A percentile compares a stretch with the other conserved stretches of the same genome.
Conservation (phyloP, 2,329 filamentous ascomycete genomes). For the Chrysosporium keratinophilum region DNA sequence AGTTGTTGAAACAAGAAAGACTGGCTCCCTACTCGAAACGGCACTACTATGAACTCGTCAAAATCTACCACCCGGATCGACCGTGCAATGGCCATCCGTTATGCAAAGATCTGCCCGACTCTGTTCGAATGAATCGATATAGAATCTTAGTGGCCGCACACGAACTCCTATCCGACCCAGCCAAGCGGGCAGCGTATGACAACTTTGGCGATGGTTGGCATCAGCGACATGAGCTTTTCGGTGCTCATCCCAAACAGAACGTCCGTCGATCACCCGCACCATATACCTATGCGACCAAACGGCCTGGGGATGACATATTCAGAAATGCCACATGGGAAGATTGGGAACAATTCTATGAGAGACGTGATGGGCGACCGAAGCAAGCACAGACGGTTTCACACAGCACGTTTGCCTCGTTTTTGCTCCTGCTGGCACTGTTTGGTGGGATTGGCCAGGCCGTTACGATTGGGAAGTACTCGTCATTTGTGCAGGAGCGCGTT, state of each 20-base stretch:
- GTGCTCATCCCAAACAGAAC: conserved; percentile 11
- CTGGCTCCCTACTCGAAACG: conserved; percentile 66
- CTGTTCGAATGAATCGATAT: conserved; percentile 73
- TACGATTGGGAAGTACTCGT: conserved; percentile 53
- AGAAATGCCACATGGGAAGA: conserved; percentile 95
- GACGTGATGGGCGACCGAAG: conserved; percentile 26
- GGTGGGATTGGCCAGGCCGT: conserved; percentile 64
- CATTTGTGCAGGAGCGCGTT: conserved; percentile 54
- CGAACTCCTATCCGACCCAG: conserved; percentile 71
- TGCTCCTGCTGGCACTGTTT: conserved; percentile 58
- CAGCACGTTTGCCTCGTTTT: conserved; percentile 61
- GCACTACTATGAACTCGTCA: conserved; percentile 82
- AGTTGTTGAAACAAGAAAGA: conserved; percentile 60
- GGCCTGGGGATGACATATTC: conserved; percentile 40
- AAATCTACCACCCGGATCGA: conserved; percentile 87
- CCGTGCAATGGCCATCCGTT: conserved; percentile 36
- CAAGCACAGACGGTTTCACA: conserved; percentile 52
- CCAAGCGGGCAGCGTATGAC: conserved; percentile 73
- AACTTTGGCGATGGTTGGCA: conserved; percentile 70
- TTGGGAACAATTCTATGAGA: conserved; percentile 73
- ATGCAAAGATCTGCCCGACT: conserved; percentile 44
- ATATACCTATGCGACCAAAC: conserved; percentile 22
- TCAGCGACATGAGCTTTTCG: conserved; percentile 26
- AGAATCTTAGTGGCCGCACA: conserved; percentile 80
- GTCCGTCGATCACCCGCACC: background rate